These are phyloP conservation scores for Nothophaeocryptopus gaeumannii DNA, from an alignment of 2,329 filamentous ascomycete species.

Conservation along the genomic window DNA sequence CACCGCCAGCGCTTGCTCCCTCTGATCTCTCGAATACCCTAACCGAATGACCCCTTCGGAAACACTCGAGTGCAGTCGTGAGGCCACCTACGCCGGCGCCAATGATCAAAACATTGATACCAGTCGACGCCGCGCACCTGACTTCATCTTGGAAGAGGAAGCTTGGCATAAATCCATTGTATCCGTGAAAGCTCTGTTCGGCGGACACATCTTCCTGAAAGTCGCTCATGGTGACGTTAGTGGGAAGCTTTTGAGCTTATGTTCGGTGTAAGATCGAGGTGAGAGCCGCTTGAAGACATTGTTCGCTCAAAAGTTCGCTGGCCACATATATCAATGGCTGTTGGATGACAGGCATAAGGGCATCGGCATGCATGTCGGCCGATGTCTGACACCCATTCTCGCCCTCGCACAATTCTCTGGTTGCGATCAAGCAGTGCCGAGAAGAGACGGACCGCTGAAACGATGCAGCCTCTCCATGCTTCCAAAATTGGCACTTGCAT, in stretches of 20 bases:
- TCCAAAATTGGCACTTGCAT: no score
- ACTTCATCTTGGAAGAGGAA: constrained; percentile 12
- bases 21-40: constrained; percentile 20
- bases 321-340: no score
- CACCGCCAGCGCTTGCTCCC: constrained; percentile 14
- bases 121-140: constrained; percentile 12
- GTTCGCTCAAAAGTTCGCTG: no score
- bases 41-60: constrained; percentile 26
- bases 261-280: no score
- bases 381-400: not conserved
- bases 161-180: not conserved
- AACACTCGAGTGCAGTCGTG: constrained; percentile 25
- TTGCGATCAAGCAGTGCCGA: no score
- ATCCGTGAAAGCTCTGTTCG: not conserved
- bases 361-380: no score
- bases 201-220: not conserved
- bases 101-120: constrained; percentile 24
- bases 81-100: constrained; percentile 25
- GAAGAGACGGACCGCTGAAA: no score
- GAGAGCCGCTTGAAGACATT: no score
- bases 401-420: no score
- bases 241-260: no score
- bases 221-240: not conserved
- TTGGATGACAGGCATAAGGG: no score
- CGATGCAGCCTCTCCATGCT: no score